phyloP scores from a whole-genome alignment of 805 yeast genomes.

The Debaryomyces maramus region DNA sequence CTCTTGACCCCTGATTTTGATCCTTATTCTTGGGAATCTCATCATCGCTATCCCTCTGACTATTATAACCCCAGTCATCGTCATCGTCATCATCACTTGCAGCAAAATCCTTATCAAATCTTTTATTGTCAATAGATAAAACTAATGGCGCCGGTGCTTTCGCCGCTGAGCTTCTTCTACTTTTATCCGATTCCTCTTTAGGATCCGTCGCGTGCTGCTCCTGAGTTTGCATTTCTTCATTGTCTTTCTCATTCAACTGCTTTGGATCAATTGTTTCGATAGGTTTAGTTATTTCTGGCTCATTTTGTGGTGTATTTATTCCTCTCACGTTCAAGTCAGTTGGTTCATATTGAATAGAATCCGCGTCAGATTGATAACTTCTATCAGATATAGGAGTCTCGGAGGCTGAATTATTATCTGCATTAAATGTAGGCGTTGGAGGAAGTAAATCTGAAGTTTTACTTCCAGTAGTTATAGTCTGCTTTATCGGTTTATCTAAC shows the following conservation, averaged over 20 bases:
- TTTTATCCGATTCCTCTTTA: background rate
- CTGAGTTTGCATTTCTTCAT: background rate
- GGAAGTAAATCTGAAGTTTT: slow-evolving; percentile 13
- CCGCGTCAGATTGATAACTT: slow-evolving; percentile 40
- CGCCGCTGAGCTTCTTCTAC: background rate
- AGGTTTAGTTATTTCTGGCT: background rate
- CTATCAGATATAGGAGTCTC: slow-evolving; percentile 37
- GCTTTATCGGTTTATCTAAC: background rate
- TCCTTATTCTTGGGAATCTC: slow-evolving; percentile 3
- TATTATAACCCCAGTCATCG: slow-evolving; percentile 2
- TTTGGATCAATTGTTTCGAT: background rate
- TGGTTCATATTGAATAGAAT: slow-evolving; percentile 42
- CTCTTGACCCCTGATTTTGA: background rate
- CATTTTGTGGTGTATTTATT: background rate
- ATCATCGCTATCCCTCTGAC: background rate
- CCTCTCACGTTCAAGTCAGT: slow-evolving; percentile 21
- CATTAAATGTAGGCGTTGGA: slow-evolving; percentile 30
- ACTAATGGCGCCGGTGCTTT: slow-evolving; percentile 16
- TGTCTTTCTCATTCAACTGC: background rate
- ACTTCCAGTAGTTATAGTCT: background rate
- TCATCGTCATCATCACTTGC: slow-evolving; percentile 8
- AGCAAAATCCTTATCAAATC: slow-evolving; percentile 3
- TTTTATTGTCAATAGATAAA: slow-evolving; percentile 23
- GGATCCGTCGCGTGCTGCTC: background rate
- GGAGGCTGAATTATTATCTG: slow-evolving; percentile 13